Percentiles rank a stretch among this genome's conserved stretches.
phyloP scores from a whole-genome alignment of 495 filamentous ascomycete species.

The Trichoderma asperelloides region DNA sequence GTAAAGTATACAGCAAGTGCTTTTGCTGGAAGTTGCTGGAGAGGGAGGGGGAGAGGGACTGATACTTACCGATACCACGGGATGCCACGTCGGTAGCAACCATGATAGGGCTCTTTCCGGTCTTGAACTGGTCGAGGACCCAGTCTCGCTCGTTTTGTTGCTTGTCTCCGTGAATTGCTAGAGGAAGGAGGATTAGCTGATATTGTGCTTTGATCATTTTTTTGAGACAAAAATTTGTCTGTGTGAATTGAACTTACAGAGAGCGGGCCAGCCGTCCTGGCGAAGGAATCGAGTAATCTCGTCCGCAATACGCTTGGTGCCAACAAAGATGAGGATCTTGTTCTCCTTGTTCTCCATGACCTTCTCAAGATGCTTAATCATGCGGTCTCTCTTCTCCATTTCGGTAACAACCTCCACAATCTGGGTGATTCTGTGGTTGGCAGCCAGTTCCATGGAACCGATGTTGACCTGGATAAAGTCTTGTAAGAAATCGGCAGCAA shows the following conservation, averaged over 20 bases:
- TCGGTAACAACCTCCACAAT: constrained; percentile 93
- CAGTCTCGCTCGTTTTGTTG: constrained; percentile 99
- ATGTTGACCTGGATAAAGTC: constrained; percentile 99
- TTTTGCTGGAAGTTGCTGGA: constrained; percentile 57
- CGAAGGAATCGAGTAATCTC: constrained; percentile 98
- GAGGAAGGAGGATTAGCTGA: constrained; percentile 35
- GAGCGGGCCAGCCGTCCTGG: constrained; percentile 96
- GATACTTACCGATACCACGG: constrained; percentile 99
- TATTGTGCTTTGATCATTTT: background rate
- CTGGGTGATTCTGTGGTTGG: constrained; percentile 97
- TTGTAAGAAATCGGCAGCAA: constrained; percentile 89
- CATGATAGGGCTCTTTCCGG: constrained; percentile 89
- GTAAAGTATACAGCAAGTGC: constrained; percentile 72
- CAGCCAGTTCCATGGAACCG: constrained; percentile 90
- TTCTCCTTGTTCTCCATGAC: constrained; percentile 89
- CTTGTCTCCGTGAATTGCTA: constrained; percentile 98
- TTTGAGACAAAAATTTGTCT: background rate
- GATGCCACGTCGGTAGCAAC: constrained; percentile 98
- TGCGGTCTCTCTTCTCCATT: constrained; percentile 93
- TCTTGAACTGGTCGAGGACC: constrained; percentile 99
- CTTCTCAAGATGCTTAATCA: constrained; percentile 96
- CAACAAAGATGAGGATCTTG: constrained; percentile 93
- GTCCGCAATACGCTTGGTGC: constrained; percentile 96
- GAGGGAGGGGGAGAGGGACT: constrained; percentile 33
- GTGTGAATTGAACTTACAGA: constrained; percentile 60